These are phyloP conservation scores for Henningerozyma blattae DNA, from an alignment of 805 yeast species.

Conservation along the genomic window DNA sequence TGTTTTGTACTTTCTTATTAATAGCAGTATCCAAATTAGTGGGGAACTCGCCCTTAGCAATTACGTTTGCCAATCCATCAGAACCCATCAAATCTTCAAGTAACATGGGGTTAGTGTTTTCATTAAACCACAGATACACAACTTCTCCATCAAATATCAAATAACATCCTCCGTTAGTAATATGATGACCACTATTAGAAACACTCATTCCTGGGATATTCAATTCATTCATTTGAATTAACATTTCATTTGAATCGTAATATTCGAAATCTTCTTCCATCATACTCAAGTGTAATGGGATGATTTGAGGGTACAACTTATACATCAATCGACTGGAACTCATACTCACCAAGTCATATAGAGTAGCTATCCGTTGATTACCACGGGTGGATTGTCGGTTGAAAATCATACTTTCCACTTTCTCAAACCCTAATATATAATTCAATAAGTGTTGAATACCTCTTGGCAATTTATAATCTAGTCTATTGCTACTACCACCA, in stretches of 20 bases:
- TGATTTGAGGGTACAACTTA: conserved; percentile 66
- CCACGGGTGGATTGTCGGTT: conserved; percentile 29
- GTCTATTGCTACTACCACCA: conserved; percentile 31
- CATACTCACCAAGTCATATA: conserved; percentile 34
- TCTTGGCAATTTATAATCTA: conserved; percentile 58
- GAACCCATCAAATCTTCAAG: conserved; percentile 65
- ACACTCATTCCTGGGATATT: conserved; percentile 39
- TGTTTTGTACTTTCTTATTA: conserved; percentile 49
- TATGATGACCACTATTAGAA: conserved; percentile 22
- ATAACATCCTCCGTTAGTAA: conserved; percentile 60
- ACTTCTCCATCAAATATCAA: conserved; percentile 54
- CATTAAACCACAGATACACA: conserved; percentile 53
- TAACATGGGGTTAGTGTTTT: conserved; percentile 49
- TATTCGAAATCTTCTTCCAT: conserved; percentile 40
- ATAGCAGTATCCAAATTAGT: conserved; percentile 42
- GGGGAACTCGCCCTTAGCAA: neutral
- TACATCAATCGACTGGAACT: conserved; percentile 43
- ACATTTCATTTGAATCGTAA: conserved; percentile 27
- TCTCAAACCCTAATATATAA: conserved; percentile 53
- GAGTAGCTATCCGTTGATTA: conserved; percentile 47
- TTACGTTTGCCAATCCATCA: conserved; percentile 19
- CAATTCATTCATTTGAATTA: conserved; percentile 25
- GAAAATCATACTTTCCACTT: conserved; percentile 43
- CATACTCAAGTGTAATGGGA: conserved; percentile 51
- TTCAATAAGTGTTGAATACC: conserved; percentile 58